Evolutionary conservation across 1,284 basidiomycete genomes (phyloP).

Genomic region (Schizopora paradoxa): DNA sequence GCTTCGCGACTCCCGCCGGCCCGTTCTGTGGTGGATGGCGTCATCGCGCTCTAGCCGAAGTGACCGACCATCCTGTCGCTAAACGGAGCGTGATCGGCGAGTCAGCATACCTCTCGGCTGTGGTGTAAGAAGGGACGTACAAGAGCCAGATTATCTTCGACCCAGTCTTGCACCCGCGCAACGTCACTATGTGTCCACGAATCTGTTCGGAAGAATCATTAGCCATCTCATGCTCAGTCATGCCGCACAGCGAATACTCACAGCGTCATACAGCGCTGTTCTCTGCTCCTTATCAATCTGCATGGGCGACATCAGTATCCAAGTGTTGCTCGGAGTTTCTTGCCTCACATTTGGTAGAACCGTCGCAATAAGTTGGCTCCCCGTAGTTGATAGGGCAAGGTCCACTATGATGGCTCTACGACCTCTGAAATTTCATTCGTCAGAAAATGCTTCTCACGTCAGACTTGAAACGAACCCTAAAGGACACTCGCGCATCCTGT

Average conservation of each 20-base stretch:
- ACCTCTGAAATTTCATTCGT: slow-evolving; percentile 40
- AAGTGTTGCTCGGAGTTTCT: slow-evolving; percentile 7
- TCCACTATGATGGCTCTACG: slow-evolving; percentile 79
- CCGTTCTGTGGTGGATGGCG: not conserved
- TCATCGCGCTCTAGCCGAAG: no score
- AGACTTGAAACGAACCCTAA: slow-evolving; percentile 51
- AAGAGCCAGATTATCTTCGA: slow-evolving; percentile 86
- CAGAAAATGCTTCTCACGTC: slow-evolving; percentile 6
- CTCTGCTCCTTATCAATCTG: slow-evolving; percentile 80
- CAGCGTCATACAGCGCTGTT: slow-evolving; percentile 67
- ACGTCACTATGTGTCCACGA: slow-evolving; percentile 75
- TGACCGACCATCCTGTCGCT: slow-evolving; percentile 46
- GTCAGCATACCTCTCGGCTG: not conserved
- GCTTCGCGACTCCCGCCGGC: slow-evolving; percentile 1
- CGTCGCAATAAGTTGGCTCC: slow-evolving; percentile 75
- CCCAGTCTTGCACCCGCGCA: slow-evolving; percentile 80
- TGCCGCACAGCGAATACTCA: slow-evolving; percentile 15
- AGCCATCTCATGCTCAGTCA: not conserved
- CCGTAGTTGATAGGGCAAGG: slow-evolving; percentile 72
- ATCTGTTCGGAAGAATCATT: slow-evolving; percentile 32
- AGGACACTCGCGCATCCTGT: slow-evolving; percentile 76
- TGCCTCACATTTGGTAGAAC: slow-evolving; percentile 61
- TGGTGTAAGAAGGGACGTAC: slow-evolving; percentile 41
- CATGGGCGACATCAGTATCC: not conserved
- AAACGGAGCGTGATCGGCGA: not conserved